Evolutionary conservation across 2,329 filamentous ascomycete genomes (phyloP).

Genomic region (Hypoxylon rubiginosum): DNA sequence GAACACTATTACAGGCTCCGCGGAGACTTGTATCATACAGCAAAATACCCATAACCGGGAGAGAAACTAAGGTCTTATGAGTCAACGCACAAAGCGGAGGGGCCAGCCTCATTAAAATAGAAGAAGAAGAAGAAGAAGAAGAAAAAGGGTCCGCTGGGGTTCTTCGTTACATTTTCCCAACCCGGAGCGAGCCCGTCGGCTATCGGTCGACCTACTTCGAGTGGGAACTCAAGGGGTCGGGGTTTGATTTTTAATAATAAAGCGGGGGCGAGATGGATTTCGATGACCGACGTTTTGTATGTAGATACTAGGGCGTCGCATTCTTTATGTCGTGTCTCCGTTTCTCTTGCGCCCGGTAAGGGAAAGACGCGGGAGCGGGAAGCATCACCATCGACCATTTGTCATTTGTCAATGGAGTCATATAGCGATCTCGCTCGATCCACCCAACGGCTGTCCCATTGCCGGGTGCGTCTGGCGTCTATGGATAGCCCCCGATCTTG

Average conservation of each 20-base stretch:
- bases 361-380: slow-evolving; percentile 14
- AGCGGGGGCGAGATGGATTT: slow-evolving; percentile 20
- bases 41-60: neutral
- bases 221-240: neutral
- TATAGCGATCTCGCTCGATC: slow-evolving; percentile 9
- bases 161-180: slow-evolving; percentile 3
- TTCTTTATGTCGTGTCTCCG: neutral
- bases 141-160: neutral
- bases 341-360: slow-evolving; percentile 17
- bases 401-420: too few relatives aligned
- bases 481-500: too few relatives aligned
- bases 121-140: neutral
- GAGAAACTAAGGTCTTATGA: neutral
- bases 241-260: slow-evolving; percentile 10
- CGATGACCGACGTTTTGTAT: slow-evolving; percentile 6
- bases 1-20: neutral
- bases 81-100: neutral
- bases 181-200: slow-evolving; percentile 16
- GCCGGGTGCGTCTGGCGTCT: neutral
- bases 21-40: neutral
- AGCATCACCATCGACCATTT: slow-evolving; percentile 3
- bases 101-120: neutral
- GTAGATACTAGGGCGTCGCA: slow-evolving; percentile 9
- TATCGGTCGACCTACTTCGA: slow-evolving; percentile 22
- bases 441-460: neutral